Conservation (phyloP, 164 flowering plant genomes). For the Paratinospora sagittata region DNA sequence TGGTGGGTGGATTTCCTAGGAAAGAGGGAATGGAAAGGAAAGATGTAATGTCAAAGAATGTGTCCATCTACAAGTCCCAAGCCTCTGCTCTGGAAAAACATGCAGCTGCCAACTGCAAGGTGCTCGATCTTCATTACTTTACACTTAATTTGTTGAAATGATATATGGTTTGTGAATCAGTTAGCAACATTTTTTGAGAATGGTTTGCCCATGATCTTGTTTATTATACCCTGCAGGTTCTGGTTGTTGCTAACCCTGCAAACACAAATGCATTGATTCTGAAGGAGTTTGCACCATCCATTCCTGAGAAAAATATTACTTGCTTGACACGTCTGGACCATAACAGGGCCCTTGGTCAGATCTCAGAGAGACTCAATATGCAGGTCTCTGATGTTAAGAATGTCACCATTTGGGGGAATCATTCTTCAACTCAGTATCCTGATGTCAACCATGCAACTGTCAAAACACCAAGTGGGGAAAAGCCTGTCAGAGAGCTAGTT, state of each 20-base stretch:
- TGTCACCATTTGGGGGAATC: constrained; percentile 97
- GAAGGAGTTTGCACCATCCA: constrained; percentile 82
- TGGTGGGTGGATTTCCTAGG: constrained; percentile 99
- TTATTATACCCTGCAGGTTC: constrained; percentile 45
- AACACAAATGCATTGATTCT: constrained; percentile 97
- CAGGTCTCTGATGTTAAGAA: constrained; percentile 91
- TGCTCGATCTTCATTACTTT: constrained; percentile 9
- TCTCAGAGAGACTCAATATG: constrained; percentile 87
- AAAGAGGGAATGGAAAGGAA: constrained; percentile 99
- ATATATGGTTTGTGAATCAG: neutral
- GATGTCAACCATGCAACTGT: constrained; percentile 64
- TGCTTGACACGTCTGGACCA: constrained; percentile 93
- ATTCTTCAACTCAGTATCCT: constrained; percentile 84
- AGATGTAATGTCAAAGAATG: constrained; percentile 97
- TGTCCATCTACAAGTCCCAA: constrained; percentile 92
- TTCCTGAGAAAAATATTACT: constrained; percentile 68
- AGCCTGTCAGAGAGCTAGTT: constrained; percentile 80
- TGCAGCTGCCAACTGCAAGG: constrained; percentile 99
- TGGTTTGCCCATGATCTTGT: neutral
- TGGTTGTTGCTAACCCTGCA: constrained; percentile 99
- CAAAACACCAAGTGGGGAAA: constrained; percentile 68
- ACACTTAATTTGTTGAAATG: neutral
- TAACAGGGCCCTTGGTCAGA: constrained; percentile 97
- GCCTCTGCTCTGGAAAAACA: constrained; percentile 92
- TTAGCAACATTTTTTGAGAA: neutral